These are phyloP conservation scores for Favolaschia claudopus DNA, from an alignment of 768 basidiomycete species.

Conservation along the genomic window DNA sequence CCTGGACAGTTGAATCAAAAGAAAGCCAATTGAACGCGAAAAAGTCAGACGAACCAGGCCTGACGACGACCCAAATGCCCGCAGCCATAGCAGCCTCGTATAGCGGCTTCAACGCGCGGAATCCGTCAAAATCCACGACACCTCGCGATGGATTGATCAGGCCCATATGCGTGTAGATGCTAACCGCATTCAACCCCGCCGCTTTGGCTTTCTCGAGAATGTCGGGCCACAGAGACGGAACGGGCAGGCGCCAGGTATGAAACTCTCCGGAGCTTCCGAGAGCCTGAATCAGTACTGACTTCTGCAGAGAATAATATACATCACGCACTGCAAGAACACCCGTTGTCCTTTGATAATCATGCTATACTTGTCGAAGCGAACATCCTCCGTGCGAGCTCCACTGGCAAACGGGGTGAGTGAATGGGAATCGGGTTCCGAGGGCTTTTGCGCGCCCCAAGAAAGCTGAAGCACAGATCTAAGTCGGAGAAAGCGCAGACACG, in stretches of 20 bases:
- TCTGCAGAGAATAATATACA: background rate
- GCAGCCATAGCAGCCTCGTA: conserved; percentile 77
- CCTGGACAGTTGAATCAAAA: conserved; percentile 32
- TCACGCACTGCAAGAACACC: conserved; percentile 71
- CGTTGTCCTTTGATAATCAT: conserved; percentile 74
- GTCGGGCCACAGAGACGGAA: conserved; percentile 82
- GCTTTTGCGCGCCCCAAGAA: too few species aligned
- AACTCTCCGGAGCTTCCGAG: conserved; percentile 80
- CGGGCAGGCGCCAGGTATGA: conserved; percentile 83
- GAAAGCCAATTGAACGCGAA: background rate
- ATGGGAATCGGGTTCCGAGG: too few species aligned
- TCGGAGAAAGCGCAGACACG: too few species aligned
- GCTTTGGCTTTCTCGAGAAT: conserved; percentile 85
- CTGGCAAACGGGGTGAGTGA: too few species aligned
- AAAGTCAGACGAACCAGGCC: conserved; percentile 62
- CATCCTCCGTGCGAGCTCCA: conserved; percentile 23
- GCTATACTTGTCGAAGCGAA: conserved; percentile 72
- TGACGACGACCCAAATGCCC: conserved; percentile 81
- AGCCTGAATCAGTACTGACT: background rate
- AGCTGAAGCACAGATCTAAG: too few species aligned
- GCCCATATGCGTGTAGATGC: conserved; percentile 85
- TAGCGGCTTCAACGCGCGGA: conserved; percentile 72
- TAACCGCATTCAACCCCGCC: conserved; percentile 79
- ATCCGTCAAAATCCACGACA: conserved; percentile 75
- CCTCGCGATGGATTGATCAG: conserved; percentile 78